Base-by-base conservation (phyloP, 805 yeast genomes). In the Metschnikowia bowlesiae region DNA sequence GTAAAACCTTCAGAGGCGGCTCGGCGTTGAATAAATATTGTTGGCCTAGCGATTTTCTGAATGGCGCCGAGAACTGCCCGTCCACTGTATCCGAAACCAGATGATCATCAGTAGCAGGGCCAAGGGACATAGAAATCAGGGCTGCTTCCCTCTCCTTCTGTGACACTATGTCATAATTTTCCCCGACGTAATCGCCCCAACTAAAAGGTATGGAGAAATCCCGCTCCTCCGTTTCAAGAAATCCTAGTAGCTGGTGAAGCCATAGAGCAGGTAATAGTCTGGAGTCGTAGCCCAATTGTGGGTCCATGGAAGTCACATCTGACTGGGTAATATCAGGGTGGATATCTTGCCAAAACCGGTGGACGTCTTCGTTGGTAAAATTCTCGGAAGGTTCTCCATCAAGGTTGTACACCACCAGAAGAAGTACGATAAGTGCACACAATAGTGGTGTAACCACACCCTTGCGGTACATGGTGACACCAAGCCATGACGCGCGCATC, bases 301-400 rank as follows among this genome's bases (percentile, higher is more conserved):
- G 38, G 9, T 30, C 28, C n/a, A 32, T 10, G 13, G 33, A 9
- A 7, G n/a, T 10, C n/a, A 42, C 47, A 28, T 16, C 13, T 10
- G 50, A 41, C 14, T 34, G 18, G 47, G 30, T 28, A 13, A 28
- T 10, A 13, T 34, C 53, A 56, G 1, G 65, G 57, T 3, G 68
- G 63, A n/a, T 29, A 18, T 32, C 14, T 18, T 18, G 22, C 53
- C 39, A 44, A n/a, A 47, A 52, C 6, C 8, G 28, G 36, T 39
- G 37, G 2, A 47, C 53, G 18, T 47, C 49, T 11, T 34, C 18
- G 29, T 50, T 46, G 34, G 55, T 32, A 6, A 45, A 5, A 3
- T 10, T 14, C 33, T 16, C 14, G 10, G 33, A 9, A 8, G n/a
- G 9, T 1, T 10, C 8, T 13, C 8, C n/a, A 29, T 14, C 8